Base-by-base conservation (phyloP, 2,329 filamentous ascomycete genomes). In the Pyrenochaeta sp. region DNA sequence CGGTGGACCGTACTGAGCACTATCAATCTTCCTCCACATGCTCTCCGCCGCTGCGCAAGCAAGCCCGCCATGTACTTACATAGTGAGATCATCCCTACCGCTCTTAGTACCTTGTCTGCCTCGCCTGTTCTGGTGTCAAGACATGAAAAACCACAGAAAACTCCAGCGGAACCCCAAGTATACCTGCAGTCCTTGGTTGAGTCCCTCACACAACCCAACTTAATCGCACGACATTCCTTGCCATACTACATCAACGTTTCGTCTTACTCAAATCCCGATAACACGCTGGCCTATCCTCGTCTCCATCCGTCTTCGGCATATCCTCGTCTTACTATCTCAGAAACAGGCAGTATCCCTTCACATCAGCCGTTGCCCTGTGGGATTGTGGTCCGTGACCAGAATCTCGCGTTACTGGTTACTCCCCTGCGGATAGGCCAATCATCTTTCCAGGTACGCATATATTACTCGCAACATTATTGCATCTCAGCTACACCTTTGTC, bases 11-110 rank as follows among this genome's bases (percentile, higher is more conserved):
- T 66, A 64, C 64, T 64, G 67, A 62, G 66, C 69, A 70, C 68
- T 67, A 65, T 68, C 64, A 66, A 61, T 63, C 63, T 60, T 63
- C 71, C 70, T 72, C 70, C 72, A 75, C 71, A 73, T 66, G 64
- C 68, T 67, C 66, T 69, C 61, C 65, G 63, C 64, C 65, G 63
- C 64, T 67, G 58, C 54, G 60, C 58, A 60, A 70, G 61, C 65
- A 66, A 59, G 60, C 61, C 52, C 55, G 61, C 59, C 61, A 58
- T 64, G 65, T 61, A 66, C 66, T 64, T 72, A 69, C 63, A 61
- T 64, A 64, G 58, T 59, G 60, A 68, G 67, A 65, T 61, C 55
- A 71, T 69, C 71, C 73, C 72, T 67, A 73, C 69, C 42, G 54
- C 50, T 66, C 53, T 53, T 63, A 59, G 60, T 61, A 57, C 63